phyloP scores from a whole-genome alignment of 495 filamentous ascomycete genomes.

The Daldinia loculata region DNA sequence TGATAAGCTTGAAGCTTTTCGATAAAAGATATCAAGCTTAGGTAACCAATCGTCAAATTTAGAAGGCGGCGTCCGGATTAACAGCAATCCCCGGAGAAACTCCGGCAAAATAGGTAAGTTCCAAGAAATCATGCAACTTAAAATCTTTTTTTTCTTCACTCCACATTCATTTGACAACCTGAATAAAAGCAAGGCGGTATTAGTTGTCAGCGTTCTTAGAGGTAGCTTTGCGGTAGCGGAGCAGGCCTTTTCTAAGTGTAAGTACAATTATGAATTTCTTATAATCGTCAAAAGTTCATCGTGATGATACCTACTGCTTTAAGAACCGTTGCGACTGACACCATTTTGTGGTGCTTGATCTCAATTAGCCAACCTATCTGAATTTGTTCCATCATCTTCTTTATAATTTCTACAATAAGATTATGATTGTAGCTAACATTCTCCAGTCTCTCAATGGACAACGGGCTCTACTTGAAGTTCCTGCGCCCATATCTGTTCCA shows the following conservation, averaged over 20 bases:
- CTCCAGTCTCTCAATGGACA: slow-evolving; percentile 49
- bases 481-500: slow-evolving; percentile 62
- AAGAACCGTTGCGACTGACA: slow-evolving; percentile 98
- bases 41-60: slow-evolving; percentile 6
- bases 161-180: not conserved
- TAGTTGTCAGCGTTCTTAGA: not conserved
- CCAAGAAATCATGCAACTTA: not conserved
- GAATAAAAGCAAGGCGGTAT: not conserved
- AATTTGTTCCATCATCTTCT: slow-evolving; percentile 45
- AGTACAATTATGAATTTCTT: slow-evolving; percentile 5
- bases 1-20: slow-evolving; percentile 10
- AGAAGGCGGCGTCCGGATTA: slow-evolving; percentile 44
- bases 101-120: slow-evolving; percentile 28
- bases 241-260: slow-evolving; percentile 6
- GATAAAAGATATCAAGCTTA: slow-evolving; percentile 21
- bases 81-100: slow-evolving; percentile 12
- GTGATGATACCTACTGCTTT: slow-evolving; percentile 56
- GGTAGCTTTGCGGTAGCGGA: slow-evolving; percentile 3
- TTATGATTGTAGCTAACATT: slow-evolving; percentile 21
- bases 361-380: slow-evolving; percentile 60
- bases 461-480: slow-evolving; percentile 54
- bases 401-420: not conserved
- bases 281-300: not conserved
- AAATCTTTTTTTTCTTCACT: not conserved
- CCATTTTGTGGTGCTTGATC: slow-evolving; percentile 67